Percentiles rank a stretch among this genome's conserved stretches.
These are phyloP conservation scores for Gentiana dahurica DNA, from an alignment of 257 asterid genomes.

Conservation along the genomic window DNA sequence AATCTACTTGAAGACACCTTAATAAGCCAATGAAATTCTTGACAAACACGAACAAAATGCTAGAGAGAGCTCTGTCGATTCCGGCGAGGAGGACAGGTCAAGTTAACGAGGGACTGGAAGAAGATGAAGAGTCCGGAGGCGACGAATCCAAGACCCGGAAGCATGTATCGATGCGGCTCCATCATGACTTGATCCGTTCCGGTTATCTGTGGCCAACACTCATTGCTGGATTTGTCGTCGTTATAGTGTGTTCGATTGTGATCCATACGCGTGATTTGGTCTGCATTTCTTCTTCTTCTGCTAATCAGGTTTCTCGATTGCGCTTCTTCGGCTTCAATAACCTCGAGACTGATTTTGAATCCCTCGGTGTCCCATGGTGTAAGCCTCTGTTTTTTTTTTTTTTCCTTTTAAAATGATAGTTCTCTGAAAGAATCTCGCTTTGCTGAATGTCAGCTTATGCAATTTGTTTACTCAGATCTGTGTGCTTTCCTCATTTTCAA, in stretches of 20 bases:
- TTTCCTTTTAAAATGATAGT: neutral
- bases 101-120: slow-evolving; percentile 36
- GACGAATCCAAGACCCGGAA: slow-evolving; percentile 83
- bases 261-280: slow-evolving; percentile 67
- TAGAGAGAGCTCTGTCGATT: slow-evolving; percentile 74
- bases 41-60: slow-evolving; percentile 26
- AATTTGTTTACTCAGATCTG: slow-evolving; percentile 6
- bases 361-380: slow-evolving; percentile 99
- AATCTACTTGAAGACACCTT: neutral
- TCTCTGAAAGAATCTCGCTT: neutral
- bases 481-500: neutral
- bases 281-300: slow-evolving; percentile 63
- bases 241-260: slow-evolving; percentile 34
- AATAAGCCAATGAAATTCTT: neutral
- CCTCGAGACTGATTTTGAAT: slow-evolving; percentile 79
- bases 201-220: slow-evolving; percentile 71
- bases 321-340: slow-evolving; percentile 73
- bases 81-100: slow-evolving; percentile 59
- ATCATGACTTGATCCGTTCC: slow-evolving; percentile 62
- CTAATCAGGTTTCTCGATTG: slow-evolving; percentile 68
- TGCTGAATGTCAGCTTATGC: too few species aligned
- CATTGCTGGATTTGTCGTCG: slow-evolving; percentile 34
- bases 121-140: slow-evolving; percentile 29
- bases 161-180: slow-evolving; percentile 34
- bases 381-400: slow-evolving; percentile 16